Evolutionary conservation across 139 green algal genomes (phyloP), one percentile per base, ranked within the genome.

Genomic region (Tetradesmus lagerheimii): DNA sequence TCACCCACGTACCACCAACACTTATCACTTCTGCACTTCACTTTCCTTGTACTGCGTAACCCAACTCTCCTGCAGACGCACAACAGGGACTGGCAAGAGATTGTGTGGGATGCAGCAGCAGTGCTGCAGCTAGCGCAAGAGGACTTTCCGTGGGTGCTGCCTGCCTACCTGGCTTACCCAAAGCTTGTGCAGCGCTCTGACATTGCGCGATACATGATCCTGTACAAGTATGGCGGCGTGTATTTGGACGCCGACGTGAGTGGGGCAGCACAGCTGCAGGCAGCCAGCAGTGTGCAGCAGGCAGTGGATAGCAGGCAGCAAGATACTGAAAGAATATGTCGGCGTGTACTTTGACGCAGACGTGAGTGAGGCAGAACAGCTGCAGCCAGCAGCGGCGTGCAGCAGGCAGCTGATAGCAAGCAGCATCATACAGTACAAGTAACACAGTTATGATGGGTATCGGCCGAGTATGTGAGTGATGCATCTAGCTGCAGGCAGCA

Each of bases 181-280:
- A 89, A 84, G 43, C 85, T 53, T 20, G 74, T 89, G n/a, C 71
- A 84, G 47, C 85, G 85, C n/a, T 75, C 45, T 9, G 85, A 89
- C 41, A 38, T 83, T 18, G 37, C 74, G 16, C 85, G 85, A 23
- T 89, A 89, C 43, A 89, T 89, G 85, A 62, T 84, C 38, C 50
- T 89, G 53, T 89, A 89, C 71, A 83, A 74, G 31, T 35, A 84
- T 43, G 85, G 85, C 2, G 85, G 85, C 31, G 85, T 89, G 23
- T 89, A 89, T 39, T 25, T 89, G 20, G 85, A 89, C 31, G 74
- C 74, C 14, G 85, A 89, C 35, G 85, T 89, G 27, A 88, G 83
- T 62, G 0, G 5, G 12, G 80, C 23, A 64, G 83, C 37, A 88
- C 31, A 31, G 16, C 47, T n/a, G n/a, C n/a, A n/a, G n/a, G n/a